Percentiles rank a stretch among this genome's conserved stretches.
Conservation (phyloP, 164 flowering plant species). For the Amborella trichopoda region DNA sequence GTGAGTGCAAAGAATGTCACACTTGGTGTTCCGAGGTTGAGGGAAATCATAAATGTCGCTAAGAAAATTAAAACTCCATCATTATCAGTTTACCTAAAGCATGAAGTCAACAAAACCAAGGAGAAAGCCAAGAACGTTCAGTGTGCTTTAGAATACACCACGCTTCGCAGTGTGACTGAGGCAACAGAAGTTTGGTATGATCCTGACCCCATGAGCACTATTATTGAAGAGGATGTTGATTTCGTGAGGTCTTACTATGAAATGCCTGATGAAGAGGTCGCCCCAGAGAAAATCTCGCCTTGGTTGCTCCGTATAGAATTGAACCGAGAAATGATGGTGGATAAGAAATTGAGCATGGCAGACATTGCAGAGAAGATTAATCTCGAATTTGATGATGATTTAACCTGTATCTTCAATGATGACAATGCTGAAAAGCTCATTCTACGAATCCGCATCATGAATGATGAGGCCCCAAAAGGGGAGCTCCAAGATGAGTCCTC, state of each 20-base stretch:
- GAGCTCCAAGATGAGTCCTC: slow-evolving; percentile 85
- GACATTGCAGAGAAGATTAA: slow-evolving; percentile 96
- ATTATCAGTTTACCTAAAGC: slow-evolving; percentile 80
- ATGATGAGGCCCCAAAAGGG: slow-evolving; percentile 94
- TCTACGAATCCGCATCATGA: slow-evolving; percentile 95
- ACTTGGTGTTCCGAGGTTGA: slow-evolving; percentile 93
- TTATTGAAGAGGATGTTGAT: slow-evolving; percentile 88
- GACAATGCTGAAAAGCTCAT: slow-evolving; percentile 96
- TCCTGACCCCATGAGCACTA: slow-evolving; percentile 96
- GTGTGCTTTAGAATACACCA: slow-evolving; percentile 93
- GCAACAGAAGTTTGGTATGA: slow-evolving; percentile 99
- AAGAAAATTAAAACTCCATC: slow-evolving; percentile 98
- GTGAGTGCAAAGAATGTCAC: slow-evolving; percentile 99
- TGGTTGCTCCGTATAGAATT: slow-evolving; percentile 96
- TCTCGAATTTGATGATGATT: slow-evolving; percentile 86
- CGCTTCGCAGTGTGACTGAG: slow-evolving; percentile 90
- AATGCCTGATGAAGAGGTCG: slow-evolving; percentile 98
- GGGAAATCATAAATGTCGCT: slow-evolving; percentile 96
- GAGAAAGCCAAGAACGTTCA: slow-evolving; percentile 93
- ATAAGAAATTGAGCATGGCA: slow-evolving; percentile 96
- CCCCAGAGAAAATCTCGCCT: slow-evolving; percentile 92
- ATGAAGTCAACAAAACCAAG: slow-evolving; percentile 69
- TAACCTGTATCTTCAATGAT: slow-evolving; percentile 93
- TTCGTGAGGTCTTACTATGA: slow-evolving; percentile 97
- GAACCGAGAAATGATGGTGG: slow-evolving; percentile 99